These are phyloP conservation scores for Platanus orientalis DNA, from an alignment of 164 flowering plant species.

Conservation along the genomic window DNA sequence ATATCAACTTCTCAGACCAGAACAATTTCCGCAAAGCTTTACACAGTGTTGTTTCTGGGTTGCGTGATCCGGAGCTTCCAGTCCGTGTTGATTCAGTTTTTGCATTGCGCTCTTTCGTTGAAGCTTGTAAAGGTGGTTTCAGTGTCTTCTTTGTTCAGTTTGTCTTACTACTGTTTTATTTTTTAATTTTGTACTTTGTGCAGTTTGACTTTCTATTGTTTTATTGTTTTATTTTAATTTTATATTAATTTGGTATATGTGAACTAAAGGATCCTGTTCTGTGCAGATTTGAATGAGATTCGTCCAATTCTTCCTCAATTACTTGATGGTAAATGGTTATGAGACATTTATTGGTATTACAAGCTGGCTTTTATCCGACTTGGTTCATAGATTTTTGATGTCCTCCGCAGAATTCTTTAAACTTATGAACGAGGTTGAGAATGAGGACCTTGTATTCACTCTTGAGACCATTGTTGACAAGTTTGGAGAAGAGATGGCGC, in stretches of 20 bases:
- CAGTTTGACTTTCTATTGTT: background rate
- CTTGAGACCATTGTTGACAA: slow-evolving; percentile 98
- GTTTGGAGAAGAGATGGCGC: slow-evolving; percentile 99
- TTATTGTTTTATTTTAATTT: too few relatives aligned
- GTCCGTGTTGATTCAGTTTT: slow-evolving; percentile 98
- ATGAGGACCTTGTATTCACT: slow-evolving; percentile 98
- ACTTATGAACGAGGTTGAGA: slow-evolving; percentile 99
- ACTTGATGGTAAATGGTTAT: slow-evolving; percentile 98
- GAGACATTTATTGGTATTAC: slow-evolving; percentile 5
- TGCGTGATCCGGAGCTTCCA: slow-evolving; percentile 97
- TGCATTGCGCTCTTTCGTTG: slow-evolving; percentile 93
- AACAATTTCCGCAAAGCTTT: slow-evolving; percentile 83
- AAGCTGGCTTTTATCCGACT: background rate
- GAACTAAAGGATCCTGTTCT: background rate
- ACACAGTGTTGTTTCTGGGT: slow-evolving; percentile 89
- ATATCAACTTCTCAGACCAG: slow-evolving; percentile 74
- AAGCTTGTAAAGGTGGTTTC: slow-evolving; percentile 85
- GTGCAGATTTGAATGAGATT: slow-evolving; percentile 85
- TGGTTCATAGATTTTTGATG: background rate
- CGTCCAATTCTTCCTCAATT: slow-evolving; percentile 97
- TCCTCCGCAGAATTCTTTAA: slow-evolving; percentile 76
- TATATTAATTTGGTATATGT: background rate
- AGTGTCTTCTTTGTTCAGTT: background rate
- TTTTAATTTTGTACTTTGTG: too few relatives aligned
- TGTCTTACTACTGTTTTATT: too few relatives aligned